phyloP scores from a whole-genome alignment of 129 eudicot species.

The Chrysanthemum seticuspe region DNA sequence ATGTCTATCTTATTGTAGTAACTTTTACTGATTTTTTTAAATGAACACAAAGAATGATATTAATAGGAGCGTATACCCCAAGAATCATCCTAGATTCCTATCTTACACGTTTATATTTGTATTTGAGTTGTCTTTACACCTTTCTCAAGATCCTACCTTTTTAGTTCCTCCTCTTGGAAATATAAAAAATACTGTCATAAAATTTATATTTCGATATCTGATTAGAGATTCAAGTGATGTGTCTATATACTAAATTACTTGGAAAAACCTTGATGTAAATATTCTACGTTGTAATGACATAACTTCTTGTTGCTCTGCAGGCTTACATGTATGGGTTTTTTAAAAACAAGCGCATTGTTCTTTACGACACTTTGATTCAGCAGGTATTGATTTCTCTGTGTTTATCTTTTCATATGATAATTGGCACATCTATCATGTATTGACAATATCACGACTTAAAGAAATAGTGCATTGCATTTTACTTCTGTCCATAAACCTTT shows the following conservation, averaged over 20 bases:
- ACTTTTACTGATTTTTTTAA: neutral
- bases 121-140: neutral
- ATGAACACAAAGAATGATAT: slow-evolving; percentile 4
- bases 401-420: neutral
- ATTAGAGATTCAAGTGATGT: slow-evolving; percentile 8
- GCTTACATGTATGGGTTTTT: slow-evolving; percentile 99
- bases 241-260: slow-evolving; percentile 1
- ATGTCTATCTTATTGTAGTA: slow-evolving; percentile 15
- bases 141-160: neutral
- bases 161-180: neutral
- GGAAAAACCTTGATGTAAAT: neutral
- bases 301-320: slow-evolving; percentile 41
- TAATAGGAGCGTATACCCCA: neutral
- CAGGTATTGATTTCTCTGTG: slow-evolving; percentile 54
- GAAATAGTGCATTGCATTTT: neutral
- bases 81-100: neutral
- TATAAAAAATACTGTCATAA: neutral
- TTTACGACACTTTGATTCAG: slow-evolving; percentile 89
- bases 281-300: slow-evolving; percentile 10
- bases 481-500: neutral
- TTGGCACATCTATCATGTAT: neutral
- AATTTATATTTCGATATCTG: neutral
- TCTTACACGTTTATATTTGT: neutral
- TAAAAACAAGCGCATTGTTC: slow-evolving; percentile 96
- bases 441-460: neutral